Base-by-base conservation (phyloP, 2,329 filamentous ascomycete species). In the Magnaporthales sp. region DNA sequence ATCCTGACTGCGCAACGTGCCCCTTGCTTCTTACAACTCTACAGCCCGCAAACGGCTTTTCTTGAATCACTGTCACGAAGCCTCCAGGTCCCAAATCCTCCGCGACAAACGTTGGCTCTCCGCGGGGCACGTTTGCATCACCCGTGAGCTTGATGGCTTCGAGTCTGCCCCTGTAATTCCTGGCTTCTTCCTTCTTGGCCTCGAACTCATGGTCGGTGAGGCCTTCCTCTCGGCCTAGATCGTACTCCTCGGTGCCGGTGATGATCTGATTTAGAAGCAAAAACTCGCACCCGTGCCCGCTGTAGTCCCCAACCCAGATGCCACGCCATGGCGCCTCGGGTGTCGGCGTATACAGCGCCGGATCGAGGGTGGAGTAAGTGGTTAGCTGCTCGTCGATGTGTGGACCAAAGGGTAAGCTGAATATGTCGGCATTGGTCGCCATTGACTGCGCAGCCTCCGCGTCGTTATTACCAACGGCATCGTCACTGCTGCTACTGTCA, bases 221-320 rank as follows among this genome's bases (percentile, higher is more conserved):
- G 13, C 71, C 72, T 0, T 77, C 73, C 9, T 70, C 66, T 62
- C 77, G 79, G 1, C 74, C 72, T 56, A 79, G 76, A 32, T 82
- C 80, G 22, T 88, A 87, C 6, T 46, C 51, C 22, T 26, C 64
- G 24, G 58, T 32, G 22, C 31, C 54, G 19, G 38, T 64, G 56
- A 60, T 27, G 31, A 46, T 19, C 73, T 99, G 95, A 71, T 92
- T 81, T 62, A 98, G 80, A 13, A 96, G 80, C 4, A 98, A 74
- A 67, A 97, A 97, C 76, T 98, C 94, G 75, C 90, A 93, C 0
- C 93, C 93, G 72, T 98, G 93, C 0, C 86, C 88, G 29, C 88
- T 90, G 73, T 97, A 97, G 75, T 97, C 93, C 0, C 93, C 93
- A 19, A 93, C 90, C 91, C 92, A 98, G 31, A 99, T 92, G 0